Conservation (phyloP, 1,284 basidiomycete species). For the Boletus calvinii region DNA sequence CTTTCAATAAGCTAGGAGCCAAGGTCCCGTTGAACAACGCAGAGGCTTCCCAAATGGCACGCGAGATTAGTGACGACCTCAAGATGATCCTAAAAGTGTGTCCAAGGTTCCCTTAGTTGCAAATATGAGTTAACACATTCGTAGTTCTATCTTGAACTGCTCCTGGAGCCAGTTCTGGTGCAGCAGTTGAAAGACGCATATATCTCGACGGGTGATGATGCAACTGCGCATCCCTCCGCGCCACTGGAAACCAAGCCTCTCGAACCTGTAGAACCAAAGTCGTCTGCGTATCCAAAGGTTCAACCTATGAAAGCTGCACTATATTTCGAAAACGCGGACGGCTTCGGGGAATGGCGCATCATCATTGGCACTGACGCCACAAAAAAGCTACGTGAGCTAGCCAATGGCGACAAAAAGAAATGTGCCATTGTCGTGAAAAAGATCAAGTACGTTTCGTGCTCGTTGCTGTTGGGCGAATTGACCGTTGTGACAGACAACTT, state of each 20-base stretch:
- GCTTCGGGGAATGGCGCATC: conserved; percentile 55
- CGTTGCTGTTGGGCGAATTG: neutral
- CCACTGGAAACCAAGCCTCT: neutral
- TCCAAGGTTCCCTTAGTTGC: neutral
- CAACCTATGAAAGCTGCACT: conserved; percentile 50
- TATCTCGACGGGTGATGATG: neutral
- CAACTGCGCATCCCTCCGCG: neutral
- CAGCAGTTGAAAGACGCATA: conserved; percentile 17
- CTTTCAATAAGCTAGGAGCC: conserved; percentile 28
- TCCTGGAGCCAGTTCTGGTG: conserved; percentile 19
- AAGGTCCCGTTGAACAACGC: conserved; percentile 27
- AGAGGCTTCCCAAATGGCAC: conserved; percentile 23
- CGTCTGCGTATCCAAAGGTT: conserved; percentile 42
- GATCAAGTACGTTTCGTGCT: conserved; percentile 44
- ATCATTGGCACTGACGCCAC: conserved; percentile 47
- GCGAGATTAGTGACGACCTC: conserved; percentile 24
- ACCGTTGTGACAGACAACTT: conserved; percentile 46
- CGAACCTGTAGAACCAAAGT: conserved; percentile 4
- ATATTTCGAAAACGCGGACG: conserved; percentile 50
- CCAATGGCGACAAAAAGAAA: conserved; percentile 40
- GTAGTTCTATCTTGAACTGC: conserved; percentile 28
- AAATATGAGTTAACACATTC: neutral
- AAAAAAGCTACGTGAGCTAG: conserved; percentile 41
- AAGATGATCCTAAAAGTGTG: conserved; percentile 34
- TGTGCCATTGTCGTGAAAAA: conserved; percentile 56